These are phyloP conservation scores for Casaregolazyma lundiana DNA, from an alignment of 1,139 yeast species.

Conservation along the genomic window DNA sequence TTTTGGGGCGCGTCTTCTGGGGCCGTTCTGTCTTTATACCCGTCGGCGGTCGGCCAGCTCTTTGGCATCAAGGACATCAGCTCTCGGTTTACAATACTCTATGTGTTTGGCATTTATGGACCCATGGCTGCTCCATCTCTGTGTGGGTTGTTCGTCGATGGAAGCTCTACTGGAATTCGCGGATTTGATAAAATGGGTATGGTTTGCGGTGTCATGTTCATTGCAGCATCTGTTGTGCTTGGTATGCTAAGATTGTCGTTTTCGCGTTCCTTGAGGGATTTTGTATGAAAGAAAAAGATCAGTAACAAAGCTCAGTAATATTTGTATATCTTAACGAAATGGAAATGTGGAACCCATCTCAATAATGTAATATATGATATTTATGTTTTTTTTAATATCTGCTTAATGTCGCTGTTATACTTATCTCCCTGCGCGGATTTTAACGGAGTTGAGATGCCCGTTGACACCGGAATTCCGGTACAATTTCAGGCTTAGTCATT, in stretches of 20 bases:
- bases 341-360: no score
- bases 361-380: no score
- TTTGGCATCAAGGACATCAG: constrained; percentile 39
- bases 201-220: constrained; percentile 22
- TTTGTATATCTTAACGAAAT: no score
- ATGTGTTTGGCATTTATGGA: constrained; percentile 47
- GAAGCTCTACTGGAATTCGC: constrained; percentile 15
- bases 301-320: no score
- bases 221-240: constrained; percentile 10
- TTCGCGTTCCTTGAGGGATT: constrained; percentile 3
- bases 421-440: no score
- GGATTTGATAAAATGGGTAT: constrained; percentile 20
- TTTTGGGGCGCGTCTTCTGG: constrained; percentile 47
- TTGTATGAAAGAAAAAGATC: no score
- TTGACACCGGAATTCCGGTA: no score
- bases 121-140: constrained; percentile 47
- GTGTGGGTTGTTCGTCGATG: constrained; percentile 41
- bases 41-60: constrained; percentile 44
- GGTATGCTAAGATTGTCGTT: constrained; percentile 3
- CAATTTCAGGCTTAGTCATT: no score
- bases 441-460: no score
- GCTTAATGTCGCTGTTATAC: no score
- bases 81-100: constrained; percentile 53
- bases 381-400: no score
- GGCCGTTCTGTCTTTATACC: constrained; percentile 37